Percentiles rank a stretch among this genome's conserved stretches.
Evolutionary conservation across 2,329 filamentous ascomycete species (phyloP).

Genomic region (Dactylellina haptotyla): DNA sequence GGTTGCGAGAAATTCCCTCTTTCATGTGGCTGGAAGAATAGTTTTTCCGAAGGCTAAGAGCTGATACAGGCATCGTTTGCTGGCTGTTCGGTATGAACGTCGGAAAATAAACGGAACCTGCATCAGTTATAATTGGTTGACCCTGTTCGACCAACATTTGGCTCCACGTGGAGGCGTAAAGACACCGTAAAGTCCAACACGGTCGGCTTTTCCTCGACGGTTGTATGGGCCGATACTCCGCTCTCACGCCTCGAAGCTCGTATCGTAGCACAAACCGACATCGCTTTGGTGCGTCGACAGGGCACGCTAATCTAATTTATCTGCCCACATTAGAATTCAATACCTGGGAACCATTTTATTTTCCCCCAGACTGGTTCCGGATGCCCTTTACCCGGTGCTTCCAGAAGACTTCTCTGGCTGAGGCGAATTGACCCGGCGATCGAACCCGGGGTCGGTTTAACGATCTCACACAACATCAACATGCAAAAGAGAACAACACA

Average conservation of each 20-base stretch:
- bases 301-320: conserved; percentile 45
- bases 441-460: background rate
- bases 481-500: too few relatives aligned
- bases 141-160: conserved; percentile 16
- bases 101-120: conserved; percentile 54
- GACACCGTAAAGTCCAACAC: background rate
- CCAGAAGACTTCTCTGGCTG: conserved; percentile 49
- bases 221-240: conserved; percentile 46
- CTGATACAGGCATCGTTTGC: conserved; percentile 29
- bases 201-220: conserved; percentile 16
- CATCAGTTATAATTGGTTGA: conserved; percentile 43
- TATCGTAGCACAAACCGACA: conserved; percentile 36
- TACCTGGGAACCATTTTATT: conserved; percentile 52
- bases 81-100: conserved; percentile 22
- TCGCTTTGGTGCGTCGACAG: conserved; percentile 37
- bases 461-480: conserved; percentile 1
- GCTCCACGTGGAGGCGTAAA: conserved; percentile 39
- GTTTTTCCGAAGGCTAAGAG: conserved; percentile 52
- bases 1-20: conserved; percentile 30
- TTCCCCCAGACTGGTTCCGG: conserved; percentile 17
- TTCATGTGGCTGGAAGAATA: conserved; percentile 53
- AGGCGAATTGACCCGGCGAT: background rate
- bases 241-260: conserved; percentile 15
- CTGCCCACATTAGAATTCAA: conserved; percentile 31
- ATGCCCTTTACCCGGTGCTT: conserved; percentile 40